Conservation (phyloP, 345 rosid species). For the Firmiana major region DNA sequence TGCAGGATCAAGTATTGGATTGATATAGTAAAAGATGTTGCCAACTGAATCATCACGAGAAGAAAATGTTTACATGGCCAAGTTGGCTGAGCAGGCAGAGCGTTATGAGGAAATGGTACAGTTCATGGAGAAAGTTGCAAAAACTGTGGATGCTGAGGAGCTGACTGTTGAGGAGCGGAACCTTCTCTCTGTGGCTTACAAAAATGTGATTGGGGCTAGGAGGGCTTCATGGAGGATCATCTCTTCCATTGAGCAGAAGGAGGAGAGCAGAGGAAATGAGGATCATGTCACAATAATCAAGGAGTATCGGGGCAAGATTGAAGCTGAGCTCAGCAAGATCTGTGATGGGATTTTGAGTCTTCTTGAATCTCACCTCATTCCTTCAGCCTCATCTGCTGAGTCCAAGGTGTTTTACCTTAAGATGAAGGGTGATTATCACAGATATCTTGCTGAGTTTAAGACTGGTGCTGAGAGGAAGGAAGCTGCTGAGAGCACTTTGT, state of each 20-base stretch:
- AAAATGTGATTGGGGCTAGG: conserved; percentile 94
- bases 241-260: conserved; percentile 97
- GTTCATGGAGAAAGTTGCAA: conserved; percentile 93
- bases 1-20: conserved; percentile 24
- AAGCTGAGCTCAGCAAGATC: conserved; percentile 81
- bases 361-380: conserved; percentile 85
- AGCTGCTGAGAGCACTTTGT: conserved; percentile 95
- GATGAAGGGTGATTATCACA: conserved; percentile 96
- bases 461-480: conserved; percentile 91
- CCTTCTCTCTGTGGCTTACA: conserved; percentile 93
- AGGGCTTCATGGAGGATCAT: conserved; percentile 99
- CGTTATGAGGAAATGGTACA: conserved; percentile 99
- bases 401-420: conserved; percentile 94
- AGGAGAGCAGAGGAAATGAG: conserved; percentile 85
- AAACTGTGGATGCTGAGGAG: conserved; percentile 77
- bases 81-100: conserved; percentile 97
- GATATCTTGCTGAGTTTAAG: conserved; percentile 97
- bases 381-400: conserved; percentile 77
- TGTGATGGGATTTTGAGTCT: conserved; percentile 83
- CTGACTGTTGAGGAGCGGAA: conserved; percentile 92
- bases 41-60: conserved; percentile 67
- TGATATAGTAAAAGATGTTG: conserved; percentile 45
- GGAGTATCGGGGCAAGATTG: conserved; percentile 87
- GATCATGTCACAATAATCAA: conserved; percentile 72
- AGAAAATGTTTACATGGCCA: conserved; percentile 92